These are phyloP conservation scores for Prinsepia uniflora DNA, from an alignment of 306 rosid species.

Conservation along the genomic window DNA sequence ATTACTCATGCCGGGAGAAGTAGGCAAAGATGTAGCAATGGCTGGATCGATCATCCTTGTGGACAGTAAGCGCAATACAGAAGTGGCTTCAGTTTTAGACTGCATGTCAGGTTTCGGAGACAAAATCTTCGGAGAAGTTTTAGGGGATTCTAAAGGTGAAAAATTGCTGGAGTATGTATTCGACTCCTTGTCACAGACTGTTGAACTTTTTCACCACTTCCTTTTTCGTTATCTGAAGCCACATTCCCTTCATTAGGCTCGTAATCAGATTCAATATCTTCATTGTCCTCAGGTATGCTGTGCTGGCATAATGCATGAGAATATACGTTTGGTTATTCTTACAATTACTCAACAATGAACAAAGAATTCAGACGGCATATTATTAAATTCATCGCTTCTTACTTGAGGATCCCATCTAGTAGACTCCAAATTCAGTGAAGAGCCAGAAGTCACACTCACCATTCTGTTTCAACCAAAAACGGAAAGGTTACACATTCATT, in stretches of 20 bases:
- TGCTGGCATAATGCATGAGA: constrained; percentile 45
- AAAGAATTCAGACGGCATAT: not conserved
- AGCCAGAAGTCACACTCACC: constrained; percentile 34
- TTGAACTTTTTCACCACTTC: constrained; percentile 29
- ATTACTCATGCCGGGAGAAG: constrained; percentile 45
- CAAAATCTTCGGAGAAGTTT: constrained; percentile 34
- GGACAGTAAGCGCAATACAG: constrained; percentile 51
- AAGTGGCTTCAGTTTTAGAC: constrained; percentile 35
- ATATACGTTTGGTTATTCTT: constrained; percentile 3
- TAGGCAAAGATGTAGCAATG: constrained; percentile 45
- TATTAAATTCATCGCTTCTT: not conserved
- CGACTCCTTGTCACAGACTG: constrained; percentile 39
- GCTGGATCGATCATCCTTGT: constrained; percentile 35
- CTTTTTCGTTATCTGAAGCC: constrained; percentile 43
- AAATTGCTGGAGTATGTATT: constrained; percentile 46
- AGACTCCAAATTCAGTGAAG: constrained; percentile 36
- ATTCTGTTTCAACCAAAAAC: constrained; percentile 42
- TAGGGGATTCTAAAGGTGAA: constrained; percentile 65
- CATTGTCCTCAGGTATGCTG: constrained; percentile 50
- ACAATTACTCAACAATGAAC: constrained; percentile 15
- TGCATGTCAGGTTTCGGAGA: constrained; percentile 32
- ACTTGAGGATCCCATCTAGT: constrained; percentile 58
- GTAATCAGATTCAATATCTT: constrained; percentile 45
- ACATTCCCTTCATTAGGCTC: constrained; percentile 44
- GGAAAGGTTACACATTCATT: constrained; percentile 11